Evolutionary conservation across 768 basidiomycete genomes (phyloP).

Genomic region (Tephrocybe sp.): DNA sequence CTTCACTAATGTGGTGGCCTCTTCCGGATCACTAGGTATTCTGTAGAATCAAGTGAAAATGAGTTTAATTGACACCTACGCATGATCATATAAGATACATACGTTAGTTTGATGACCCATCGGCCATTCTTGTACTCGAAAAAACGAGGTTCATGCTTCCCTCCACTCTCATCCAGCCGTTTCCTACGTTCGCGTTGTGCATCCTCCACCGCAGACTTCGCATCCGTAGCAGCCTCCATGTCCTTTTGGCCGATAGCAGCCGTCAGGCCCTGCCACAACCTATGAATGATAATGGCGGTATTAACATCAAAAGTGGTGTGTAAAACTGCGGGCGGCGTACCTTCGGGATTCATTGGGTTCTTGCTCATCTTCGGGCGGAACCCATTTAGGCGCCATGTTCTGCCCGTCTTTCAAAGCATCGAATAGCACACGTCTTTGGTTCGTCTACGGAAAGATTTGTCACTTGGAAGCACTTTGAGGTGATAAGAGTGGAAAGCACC

Average conservation of each 20-base stretch:
- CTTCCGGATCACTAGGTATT: constrained; percentile 66
- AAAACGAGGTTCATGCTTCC: constrained; percentile 71
- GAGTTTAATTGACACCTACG: neutral
- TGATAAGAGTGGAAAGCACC: constrained; percentile 40
- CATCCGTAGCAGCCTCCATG: constrained; percentile 91
- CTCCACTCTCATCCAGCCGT: constrained; percentile 71
- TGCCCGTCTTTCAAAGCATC: constrained; percentile 78
- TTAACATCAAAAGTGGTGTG: too few species aligned
- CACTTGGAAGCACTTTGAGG: neutral
- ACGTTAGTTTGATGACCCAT: constrained; percentile 83
- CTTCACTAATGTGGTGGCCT: constrained; percentile 65
- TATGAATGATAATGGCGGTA: too few species aligned
- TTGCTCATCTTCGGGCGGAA: constrained; percentile 85
- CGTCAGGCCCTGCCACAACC: constrained; percentile 85
- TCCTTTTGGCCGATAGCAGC: constrained; percentile 83
- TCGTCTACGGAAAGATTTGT: constrained; percentile 42
- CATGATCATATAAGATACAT: constrained; percentile 26
- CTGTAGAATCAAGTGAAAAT: constrained; percentile 35
- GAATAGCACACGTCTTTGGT: constrained; percentile 76
- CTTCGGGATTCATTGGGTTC: constrained; percentile 88
- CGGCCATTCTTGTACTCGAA: constrained; percentile 76
- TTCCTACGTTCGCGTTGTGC: constrained; percentile 82
- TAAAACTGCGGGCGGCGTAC: too few species aligned
- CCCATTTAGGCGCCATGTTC: constrained; percentile 76
- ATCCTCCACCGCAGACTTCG: constrained; percentile 90